Evolutionary conservation across 2,329 filamentous ascomycete species (phyloP).

Genomic region (Aphanocladium album): DNA sequence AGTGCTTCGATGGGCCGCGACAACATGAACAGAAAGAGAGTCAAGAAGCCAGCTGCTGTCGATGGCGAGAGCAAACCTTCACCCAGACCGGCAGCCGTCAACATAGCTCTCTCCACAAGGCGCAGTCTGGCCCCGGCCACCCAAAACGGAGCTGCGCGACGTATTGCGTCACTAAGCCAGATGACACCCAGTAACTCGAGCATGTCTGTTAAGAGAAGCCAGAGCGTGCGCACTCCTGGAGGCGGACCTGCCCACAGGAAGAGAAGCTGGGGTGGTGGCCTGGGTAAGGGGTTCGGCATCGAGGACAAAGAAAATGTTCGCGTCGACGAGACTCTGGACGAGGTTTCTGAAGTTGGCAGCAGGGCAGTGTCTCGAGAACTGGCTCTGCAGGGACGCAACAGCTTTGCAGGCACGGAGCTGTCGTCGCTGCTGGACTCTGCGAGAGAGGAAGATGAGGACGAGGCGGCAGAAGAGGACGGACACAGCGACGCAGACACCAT

Average conservation of each 20-base stretch:
- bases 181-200: conserved; percentile 70
- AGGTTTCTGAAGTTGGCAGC: conserved; percentile 32
- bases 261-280: conserved; percentile 60
- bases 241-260: conserved; percentile 51
- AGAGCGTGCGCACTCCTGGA: conserved; percentile 65
- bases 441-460: conserved; percentile 20
- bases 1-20: conserved; percentile 46
- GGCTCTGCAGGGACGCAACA: conserved; percentile 16
- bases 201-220: conserved; percentile 67
- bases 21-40: conserved; percentile 55
- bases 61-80: conserved; percentile 21
- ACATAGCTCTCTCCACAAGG: conserved; percentile 50
- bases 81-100: conserved; percentile 36
- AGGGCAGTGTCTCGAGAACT: conserved; percentile 14
- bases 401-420: conserved; percentile 23
- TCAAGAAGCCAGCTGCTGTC: conserved; percentile 35
- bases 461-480: conserved; percentile 11
- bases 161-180: conserved; percentile 87
- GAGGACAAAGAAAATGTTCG: conserved; percentile 60
- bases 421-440: conserved; percentile 19
- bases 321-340: conserved; percentile 60
- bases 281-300: conserved; percentile 45
- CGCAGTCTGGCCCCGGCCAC: conserved; percentile 42
- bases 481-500: conserved; percentile 49
- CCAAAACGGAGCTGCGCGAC: conserved; percentile 56